A percentile compares a stretch with the other conserved stretches of the same genome.
Conservation (phyloP, 352 stramenopile genomes). For the Elongisporangium anandrum region DNA sequence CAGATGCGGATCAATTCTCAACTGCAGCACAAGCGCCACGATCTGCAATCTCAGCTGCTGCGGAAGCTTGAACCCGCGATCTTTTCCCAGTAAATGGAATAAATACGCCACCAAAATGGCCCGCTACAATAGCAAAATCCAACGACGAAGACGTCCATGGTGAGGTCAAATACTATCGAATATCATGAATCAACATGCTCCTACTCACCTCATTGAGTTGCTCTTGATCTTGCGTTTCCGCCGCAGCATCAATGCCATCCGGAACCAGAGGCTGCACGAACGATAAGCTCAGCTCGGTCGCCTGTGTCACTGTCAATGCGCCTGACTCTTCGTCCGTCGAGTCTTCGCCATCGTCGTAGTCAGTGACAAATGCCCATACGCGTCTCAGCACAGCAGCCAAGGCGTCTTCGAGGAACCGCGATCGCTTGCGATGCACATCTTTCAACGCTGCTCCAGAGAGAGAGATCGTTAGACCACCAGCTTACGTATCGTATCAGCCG, state of each 20-base stretch:
- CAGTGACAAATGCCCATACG: constrained; percentile 8
- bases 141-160: too few species aligned
- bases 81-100: constrained; percentile 28
- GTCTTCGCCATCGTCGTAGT: constrained; percentile 5
- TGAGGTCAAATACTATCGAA: too few species aligned
- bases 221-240: background rate
- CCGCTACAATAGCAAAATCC: constrained; percentile 6
- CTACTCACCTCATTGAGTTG: constrained; percentile 1
- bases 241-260: too few species aligned
- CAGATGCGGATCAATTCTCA: constrained; percentile 26
- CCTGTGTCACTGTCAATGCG: constrained; percentile 10
- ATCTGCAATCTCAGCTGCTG: constrained; percentile 13
- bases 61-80: background rate
- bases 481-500: too few species aligned
- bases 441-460: constrained; percentile 26
- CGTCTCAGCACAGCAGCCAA: constrained; percentile 42
- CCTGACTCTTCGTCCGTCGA: background rate
- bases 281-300: constrained; percentile 15
- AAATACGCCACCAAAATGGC: constrained; percentile 32
- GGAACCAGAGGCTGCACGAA: constrained; percentile 29
- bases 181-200: too few species aligned
- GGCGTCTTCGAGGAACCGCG: constrained; percentile 62
- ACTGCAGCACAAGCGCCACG: constrained; percentile 18
- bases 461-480: background rate
- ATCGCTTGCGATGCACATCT: constrained; percentile 58